Base-by-base conservation (phyloP, 1,139 yeast species). In the Pichia sp. region DNA sequence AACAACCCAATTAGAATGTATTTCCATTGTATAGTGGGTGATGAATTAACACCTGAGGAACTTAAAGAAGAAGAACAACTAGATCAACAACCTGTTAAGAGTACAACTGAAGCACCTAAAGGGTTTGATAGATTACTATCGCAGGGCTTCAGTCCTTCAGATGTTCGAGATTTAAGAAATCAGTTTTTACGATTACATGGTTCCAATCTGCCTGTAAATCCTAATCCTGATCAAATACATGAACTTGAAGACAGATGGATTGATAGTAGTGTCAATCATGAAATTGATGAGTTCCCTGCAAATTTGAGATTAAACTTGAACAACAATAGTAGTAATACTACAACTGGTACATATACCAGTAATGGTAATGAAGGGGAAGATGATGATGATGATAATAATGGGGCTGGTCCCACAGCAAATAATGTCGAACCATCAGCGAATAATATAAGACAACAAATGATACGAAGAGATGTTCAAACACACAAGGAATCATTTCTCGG, bases 181-280 rank as follows among this genome's bases (percentile, higher is more conserved):
- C 96, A 88, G 63, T 89, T 89, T 60, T 76, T 79, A 51, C 73
- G 74, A 55, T 72, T 88, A 3, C 84, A 87, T 62, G 85, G 85
- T 2, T 68, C 70, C 24, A 52, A 65, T 15, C 65, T 69, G 47
- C 59, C 60, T 36, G 51, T 49, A 3, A 62, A 55, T 57, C 56
- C 65, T 7, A 61, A 55, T 13, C 26, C 27, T 7, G 68, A 65
- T 11, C 72, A 72, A 35, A 64, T 78, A 7, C 63, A 88, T 45
- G 84, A 82, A 53, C 65, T 88, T 54, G 97, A 89, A 61, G 97
- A 89, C 57, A 73, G 89, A 50, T 89, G 96, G 96, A 85, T 89
- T 52, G 95, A 89, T 59, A 81, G 85, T 44, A 84, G 92, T 0
- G 88, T 79, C 8, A 73, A 67, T 46, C 60, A 71, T 57, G 66